Percentiles rank a stretch among this genome's conserved stretches.
phyloP scores from a whole-genome alignment of 768 basidiomycete species.

The Rhizopogon sp. region DNA sequence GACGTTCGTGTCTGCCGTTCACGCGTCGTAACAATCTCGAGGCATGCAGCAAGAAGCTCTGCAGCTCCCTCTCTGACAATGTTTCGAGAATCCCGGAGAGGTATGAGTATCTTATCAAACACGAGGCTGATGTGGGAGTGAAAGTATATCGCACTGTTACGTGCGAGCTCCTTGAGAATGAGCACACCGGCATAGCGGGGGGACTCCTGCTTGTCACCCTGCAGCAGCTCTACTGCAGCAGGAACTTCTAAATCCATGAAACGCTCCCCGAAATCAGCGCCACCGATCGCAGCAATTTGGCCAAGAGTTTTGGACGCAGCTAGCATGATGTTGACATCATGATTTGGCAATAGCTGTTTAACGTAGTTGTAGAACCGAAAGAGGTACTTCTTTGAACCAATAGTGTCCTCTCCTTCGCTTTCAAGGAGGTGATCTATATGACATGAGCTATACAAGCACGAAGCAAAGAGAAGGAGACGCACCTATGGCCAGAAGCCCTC shows the following conservation, averaged over 20 bases:
- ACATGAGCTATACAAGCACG: constrained; percentile 6
- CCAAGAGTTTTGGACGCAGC: constrained; percentile 91
- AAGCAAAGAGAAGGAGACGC: constrained; percentile 13
- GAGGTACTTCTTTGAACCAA: constrained; percentile 74
- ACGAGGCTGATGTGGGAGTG: constrained; percentile 83
- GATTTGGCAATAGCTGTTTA: constrained; percentile 85
- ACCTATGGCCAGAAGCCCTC: constrained; percentile 88
- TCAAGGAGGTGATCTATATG: constrained; percentile 66
- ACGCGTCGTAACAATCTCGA: constrained; percentile 79
- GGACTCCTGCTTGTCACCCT: constrained; percentile 69
- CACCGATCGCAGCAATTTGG: constrained; percentile 79
- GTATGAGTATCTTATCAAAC: constrained; percentile 89
- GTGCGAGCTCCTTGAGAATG: constrained; percentile 89
- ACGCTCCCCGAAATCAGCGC: constrained; percentile 76
- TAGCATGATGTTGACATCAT: constrained; percentile 92
- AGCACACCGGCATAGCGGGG: constrained; percentile 92
- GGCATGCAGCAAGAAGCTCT: constrained; percentile 86
- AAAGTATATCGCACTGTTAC: constrained; percentile 83
- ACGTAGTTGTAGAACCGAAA: constrained; percentile 92
- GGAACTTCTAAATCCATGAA: constrained; percentile 91
- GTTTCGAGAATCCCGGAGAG: constrained; percentile 82
- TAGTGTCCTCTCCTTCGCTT: constrained; percentile 72
- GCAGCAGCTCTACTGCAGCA: constrained; percentile 74
- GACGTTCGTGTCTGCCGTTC: constrained; percentile 61
- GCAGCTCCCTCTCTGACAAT: constrained; percentile 92